Evolutionary conservation across 148 eudicot genomes (phyloP).

Genomic region (Agrostemma githago): DNA sequence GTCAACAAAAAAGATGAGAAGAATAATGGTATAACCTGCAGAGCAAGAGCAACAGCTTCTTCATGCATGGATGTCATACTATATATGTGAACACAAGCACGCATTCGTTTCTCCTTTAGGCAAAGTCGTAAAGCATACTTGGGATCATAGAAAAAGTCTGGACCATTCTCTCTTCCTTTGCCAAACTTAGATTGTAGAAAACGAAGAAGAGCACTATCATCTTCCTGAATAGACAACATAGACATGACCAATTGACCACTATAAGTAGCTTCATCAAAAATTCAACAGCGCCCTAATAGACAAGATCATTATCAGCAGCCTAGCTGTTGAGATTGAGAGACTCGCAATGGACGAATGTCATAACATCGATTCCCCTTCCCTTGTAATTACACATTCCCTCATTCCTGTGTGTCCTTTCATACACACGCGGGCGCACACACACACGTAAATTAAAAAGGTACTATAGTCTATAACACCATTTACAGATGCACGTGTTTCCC

Average conservation of each 20-base stretch:
- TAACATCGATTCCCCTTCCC: no score
- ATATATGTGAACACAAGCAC: slow-evolving; percentile 97
- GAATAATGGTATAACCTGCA: slow-evolving; percentile 52
- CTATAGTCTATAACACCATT: no score
- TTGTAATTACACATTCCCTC: no score
- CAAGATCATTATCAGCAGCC: no score
- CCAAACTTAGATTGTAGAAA: slow-evolving; percentile 92
- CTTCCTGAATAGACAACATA: slow-evolving; percentile 50
- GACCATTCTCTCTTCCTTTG: slow-evolving; percentile 70
- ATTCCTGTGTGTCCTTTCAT: no score
- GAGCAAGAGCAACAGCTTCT: slow-evolving; percentile 99
- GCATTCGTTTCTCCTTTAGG: slow-evolving; percentile 89
- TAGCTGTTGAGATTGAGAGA: no score
- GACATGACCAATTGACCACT: slow-evolving; percentile 10
- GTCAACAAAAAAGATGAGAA: not conserved
- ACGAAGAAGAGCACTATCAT: slow-evolving; percentile 89
- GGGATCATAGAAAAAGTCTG: slow-evolving; percentile 92
- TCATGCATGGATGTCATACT: slow-evolving; percentile 99
- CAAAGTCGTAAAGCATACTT: slow-evolving; percentile 96
- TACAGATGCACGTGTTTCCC: no score
- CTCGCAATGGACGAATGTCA: no score
- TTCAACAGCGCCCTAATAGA: not conserved
- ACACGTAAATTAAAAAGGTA: no score
- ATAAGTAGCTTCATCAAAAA: not conserved
- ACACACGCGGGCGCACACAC: no score